Evolutionary conservation across 1,284 basidiomycete species (phyloP), one percentile per base, ranked within the genome.

Genomic region (Crepidotus sp.): DNA sequence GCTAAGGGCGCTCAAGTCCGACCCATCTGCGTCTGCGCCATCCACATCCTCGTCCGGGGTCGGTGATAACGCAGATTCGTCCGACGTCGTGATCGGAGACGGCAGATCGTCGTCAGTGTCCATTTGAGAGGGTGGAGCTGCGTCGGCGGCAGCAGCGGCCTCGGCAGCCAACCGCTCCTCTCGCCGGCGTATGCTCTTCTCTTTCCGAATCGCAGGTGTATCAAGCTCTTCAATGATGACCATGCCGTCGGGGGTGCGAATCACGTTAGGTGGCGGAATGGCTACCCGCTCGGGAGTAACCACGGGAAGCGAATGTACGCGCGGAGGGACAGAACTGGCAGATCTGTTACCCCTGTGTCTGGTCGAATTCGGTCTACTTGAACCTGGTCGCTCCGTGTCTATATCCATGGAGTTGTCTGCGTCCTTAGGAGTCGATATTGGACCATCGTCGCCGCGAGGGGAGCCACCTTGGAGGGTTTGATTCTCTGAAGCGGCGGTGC

Each of bases 141-240:
- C 49, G 32, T 50, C 30, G 38, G 51, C 51, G 7, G 50, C 45
- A 29, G 54, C 49, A 1, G 51, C 35, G 14, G 46, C 59, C 0
- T 46, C 52, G n/a, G 51, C 51, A n/a, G 44, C 53, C 15, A 48
- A 33, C 1, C 56, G 60, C 18, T 64, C 54, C 45, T 56, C 71
- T 57, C 68, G 73, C 46, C 64, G 65, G 22, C 67, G 68, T 43
- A 63, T 57, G 19, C 67, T 66, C 58, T 79, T 82, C 57, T 74
- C 69, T 41, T 71, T 68, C 3, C 82, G 73, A 26, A 70, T 79
- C 4, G 70, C 70, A 26, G 82, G 82, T 1, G 81, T 79, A 54
- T 84, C 83, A 15, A 84, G 63, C 42, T 77, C 73, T 55, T 85
- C 81, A 45, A 84, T 72, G 46, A 80, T 70, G 40, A 79, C 67